A percentile compares a stretch with the other conserved stretches of the same genome.
Evolutionary conservation across 2,329 filamentous ascomycete genomes (phyloP).

Genomic region (Aspergillus tubingensis): DNA sequence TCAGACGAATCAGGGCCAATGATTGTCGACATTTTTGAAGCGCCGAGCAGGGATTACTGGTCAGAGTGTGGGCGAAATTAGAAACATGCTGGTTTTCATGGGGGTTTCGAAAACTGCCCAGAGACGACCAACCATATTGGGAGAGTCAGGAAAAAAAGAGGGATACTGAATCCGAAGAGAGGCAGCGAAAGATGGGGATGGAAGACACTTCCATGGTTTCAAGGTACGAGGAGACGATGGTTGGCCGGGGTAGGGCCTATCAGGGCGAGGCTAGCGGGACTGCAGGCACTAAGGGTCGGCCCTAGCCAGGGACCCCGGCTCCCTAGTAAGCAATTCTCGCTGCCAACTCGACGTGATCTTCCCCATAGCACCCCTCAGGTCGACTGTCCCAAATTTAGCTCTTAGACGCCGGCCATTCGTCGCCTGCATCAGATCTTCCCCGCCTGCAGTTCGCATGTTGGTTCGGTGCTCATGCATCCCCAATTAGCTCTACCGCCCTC

Average conservation of each 20-base stretch:
- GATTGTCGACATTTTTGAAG: background rate
- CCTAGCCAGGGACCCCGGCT: constrained; percentile 9
- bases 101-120: background rate
- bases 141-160: background rate
- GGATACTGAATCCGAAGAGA: background rate
- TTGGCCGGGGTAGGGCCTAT: background rate
- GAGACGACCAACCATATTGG: background rate
- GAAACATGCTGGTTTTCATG: background rate
- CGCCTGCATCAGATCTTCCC: constrained; percentile 20
- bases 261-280: background rate
- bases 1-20: constrained; percentile 13
- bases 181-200: background rate
- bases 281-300: background rate
- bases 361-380: constrained; percentile 15
- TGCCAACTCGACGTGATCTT: constrained; percentile 13
- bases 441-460: constrained; percentile 18
- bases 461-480: constrained; percentile 13
- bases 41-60: background rate
- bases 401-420: constrained; percentile 17
- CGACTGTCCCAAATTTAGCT: constrained; percentile 22
- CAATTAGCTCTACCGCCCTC: constrained; percentile 16
- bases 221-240: background rate
- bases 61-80: background rate
- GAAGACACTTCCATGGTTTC: background rate
- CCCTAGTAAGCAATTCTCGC: background rate